A percentile compares a stretch with the other conserved stretches of the same genome.
Evolutionary conservation across 805 yeast species (phyloP).

Genomic region (Kodamaea restingae): DNA sequence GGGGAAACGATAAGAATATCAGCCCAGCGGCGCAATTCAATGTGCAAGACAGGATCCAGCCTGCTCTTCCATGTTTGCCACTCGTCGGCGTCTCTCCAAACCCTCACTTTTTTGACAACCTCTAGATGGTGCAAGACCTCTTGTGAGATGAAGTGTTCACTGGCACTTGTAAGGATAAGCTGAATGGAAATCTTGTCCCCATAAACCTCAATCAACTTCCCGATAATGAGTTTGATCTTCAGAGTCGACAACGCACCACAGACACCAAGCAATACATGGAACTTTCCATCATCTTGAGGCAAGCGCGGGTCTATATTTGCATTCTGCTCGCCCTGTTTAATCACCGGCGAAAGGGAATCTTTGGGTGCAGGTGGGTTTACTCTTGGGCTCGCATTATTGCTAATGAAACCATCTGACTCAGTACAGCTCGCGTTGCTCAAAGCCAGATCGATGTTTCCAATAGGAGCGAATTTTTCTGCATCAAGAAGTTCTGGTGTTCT

Average conservation of each 20-base stretch:
- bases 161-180: slow-evolving; percentile 49
- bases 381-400: background rate
- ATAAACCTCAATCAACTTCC: slow-evolving; percentile 50
- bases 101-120: slow-evolving; percentile 39
- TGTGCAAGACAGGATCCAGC: slow-evolving; percentile 89
- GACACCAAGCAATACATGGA: slow-evolving; percentile 54
- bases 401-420: background rate
- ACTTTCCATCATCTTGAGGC: slow-evolving; percentile 56
- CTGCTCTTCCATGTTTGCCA: slow-evolving; percentile 75
- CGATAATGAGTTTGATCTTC: slow-evolving; percentile 50
- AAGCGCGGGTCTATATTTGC: slow-evolving; percentile 58
- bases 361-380: background rate
- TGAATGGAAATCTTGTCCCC: slow-evolving; percentile 50
- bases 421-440: slow-evolving; percentile 1
- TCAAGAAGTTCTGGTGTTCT: slow-evolving; percentile 7
- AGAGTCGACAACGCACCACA: slow-evolving; percentile 54
- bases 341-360: background rate
- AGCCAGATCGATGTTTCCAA: slow-evolving; percentile 6
- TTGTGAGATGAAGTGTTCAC: slow-evolving; percentile 48
- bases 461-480: slow-evolving; percentile 4
- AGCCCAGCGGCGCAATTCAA: slow-evolving; percentile 95
- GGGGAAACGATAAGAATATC: slow-evolving; percentile 93
- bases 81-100: slow-evolving; percentile 58
- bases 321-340: slow-evolving; percentile 30
- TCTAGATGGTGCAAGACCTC: slow-evolving; percentile 41